Evolutionary conservation across 2,329 filamentous ascomycete genomes (phyloP).

Genomic region (Aspergillus tanneri): DNA sequence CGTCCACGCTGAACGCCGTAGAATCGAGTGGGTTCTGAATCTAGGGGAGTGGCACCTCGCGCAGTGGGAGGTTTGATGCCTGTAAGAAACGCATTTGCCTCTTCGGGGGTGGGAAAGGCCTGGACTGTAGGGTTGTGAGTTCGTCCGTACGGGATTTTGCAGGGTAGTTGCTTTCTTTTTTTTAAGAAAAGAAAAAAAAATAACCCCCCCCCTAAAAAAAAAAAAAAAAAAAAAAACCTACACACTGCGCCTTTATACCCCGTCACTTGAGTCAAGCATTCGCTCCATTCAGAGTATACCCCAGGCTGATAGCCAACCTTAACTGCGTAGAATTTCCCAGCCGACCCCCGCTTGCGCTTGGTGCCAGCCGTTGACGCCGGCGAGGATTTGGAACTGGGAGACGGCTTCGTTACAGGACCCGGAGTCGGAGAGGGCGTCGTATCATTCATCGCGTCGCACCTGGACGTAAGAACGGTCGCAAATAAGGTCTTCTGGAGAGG

Average conservation of each 20-base stretch:
- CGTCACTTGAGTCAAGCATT: constrained; percentile 61
- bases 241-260: constrained; percentile 67
- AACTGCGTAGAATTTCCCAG: constrained; percentile 64
- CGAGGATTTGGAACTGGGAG: constrained; percentile 26
- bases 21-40: constrained; percentile 49
- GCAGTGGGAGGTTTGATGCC: constrained; percentile 53
- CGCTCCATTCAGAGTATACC: constrained; percentile 63
- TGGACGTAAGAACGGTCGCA: neutral
- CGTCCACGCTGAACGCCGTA: constrained; percentile 61
- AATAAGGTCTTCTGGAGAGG: neutral
- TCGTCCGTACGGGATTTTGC: too few species aligned
- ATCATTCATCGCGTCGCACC: constrained; percentile 27
- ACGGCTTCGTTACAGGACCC: constrained; percentile 27
- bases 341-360: constrained; percentile 56
- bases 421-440: constrained; percentile 40
- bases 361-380: constrained; percentile 43
- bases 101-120: constrained; percentile 69
- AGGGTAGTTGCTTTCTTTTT: too few species aligned
- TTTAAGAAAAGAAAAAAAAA: too few species aligned
- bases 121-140: constrained; percentile 59
- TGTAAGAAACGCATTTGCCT: constrained; percentile 75
- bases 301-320: constrained; percentile 60
- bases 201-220: neutral
- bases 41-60: constrained; percentile 36
- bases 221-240: constrained; percentile 48